Base-by-base conservation (phyloP, 2,329 filamentous ascomycete genomes). In the Apiospora hydei region DNA sequence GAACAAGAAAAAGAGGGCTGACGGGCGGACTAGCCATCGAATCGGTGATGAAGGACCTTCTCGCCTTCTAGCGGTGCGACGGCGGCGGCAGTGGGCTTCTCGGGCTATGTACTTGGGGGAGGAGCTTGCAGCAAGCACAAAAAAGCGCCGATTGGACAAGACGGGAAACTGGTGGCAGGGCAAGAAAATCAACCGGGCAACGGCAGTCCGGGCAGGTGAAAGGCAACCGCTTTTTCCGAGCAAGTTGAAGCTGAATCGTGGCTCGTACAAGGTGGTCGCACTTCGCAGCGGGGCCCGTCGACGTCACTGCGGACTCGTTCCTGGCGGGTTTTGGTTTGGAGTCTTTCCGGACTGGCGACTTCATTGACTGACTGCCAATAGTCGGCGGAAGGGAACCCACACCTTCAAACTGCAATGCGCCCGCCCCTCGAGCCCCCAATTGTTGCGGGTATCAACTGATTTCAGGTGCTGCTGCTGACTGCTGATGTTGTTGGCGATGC, bases 251-350 rank as follows among this genome's bases (percentile, higher is more conserved):
- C 53, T 38, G 53, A 61, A 38, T 61, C 53, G 53, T 64, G 30
- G 30, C 18, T 21, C 57, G 57, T 64, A 14, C 18, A 41, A 41
- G 18, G 57, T n/a, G 21, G 57, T 14, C 57, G 18, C 34, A 41
- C n/a, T 64, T 38, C 3, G 57, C 10, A 24, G 57, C 57, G 57
- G 57, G 34, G 57, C n/a, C 53, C 4, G 57, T n/a, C 30, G 57
- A 64, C 57, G 57, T 64, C 57, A 64, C 57, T 64, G 57, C 57
- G 57, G 57, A 41, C 34, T 64, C 30, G 34, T 64, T 64, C 57
- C 53, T 61, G 53, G 30, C 53, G 53, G 30, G 51, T 34, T 64
- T 34, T 26, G 53, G 34, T 38, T 38, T 38, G 34, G 34, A 34
- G 53, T 4, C 53, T 38, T 24, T 10, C 49, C 24, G 18, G 57